Base-by-base conservation (phyloP, 495 filamentous ascomycete species). In the Parathielavia appendiculata region DNA sequence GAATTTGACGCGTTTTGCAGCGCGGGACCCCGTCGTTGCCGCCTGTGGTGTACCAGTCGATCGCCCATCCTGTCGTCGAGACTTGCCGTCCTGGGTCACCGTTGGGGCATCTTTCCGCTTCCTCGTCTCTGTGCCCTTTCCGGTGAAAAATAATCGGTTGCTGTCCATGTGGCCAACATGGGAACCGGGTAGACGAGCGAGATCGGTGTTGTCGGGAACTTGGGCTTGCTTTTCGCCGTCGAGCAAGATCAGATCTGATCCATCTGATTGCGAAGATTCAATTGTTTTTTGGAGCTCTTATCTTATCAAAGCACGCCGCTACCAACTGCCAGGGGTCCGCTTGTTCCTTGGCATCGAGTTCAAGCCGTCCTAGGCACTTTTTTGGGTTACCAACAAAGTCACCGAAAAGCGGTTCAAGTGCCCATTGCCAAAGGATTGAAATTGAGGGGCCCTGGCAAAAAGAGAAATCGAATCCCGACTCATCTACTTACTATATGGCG, bases 1-100 rank as follows among this genome's bases (percentile, higher is more conserved):
- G 10, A 81, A 75, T 73, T 89, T 90, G 54, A 76, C 78, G 65
- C 87, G 88, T 58, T 79, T 78, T 13, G 65, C 52, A 14, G 59
- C 60, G 44, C 71, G 63, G 2, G 19, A 12, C 14, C 23, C 23
- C 22, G 45, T 30, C 51, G 38, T 22, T n/a, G n/a, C n/a, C n/a
- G n/a, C n/a, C 35, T 30, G 26, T 30, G 26, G 2, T 30, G 26
- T 6, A 30, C 26, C 26, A 30, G 57, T n/a, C 10, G 46, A 40
- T 36, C 51, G 55, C 26, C 30, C 51, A 16, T 49, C 38, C 4
- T 41, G 26, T 5, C 16, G 41, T 43, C 40, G 49, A 23, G 44
- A 16, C 23, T 26, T 50, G 58, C 1, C 50, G 41, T 63, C 59
- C 23, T 50, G 57, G 6, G 44, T 51, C 36, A 40, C 41, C 43